Evolutionary conservation across 169 alveolate species (phyloP).

Genomic region (Eimeria tenella): DNA sequence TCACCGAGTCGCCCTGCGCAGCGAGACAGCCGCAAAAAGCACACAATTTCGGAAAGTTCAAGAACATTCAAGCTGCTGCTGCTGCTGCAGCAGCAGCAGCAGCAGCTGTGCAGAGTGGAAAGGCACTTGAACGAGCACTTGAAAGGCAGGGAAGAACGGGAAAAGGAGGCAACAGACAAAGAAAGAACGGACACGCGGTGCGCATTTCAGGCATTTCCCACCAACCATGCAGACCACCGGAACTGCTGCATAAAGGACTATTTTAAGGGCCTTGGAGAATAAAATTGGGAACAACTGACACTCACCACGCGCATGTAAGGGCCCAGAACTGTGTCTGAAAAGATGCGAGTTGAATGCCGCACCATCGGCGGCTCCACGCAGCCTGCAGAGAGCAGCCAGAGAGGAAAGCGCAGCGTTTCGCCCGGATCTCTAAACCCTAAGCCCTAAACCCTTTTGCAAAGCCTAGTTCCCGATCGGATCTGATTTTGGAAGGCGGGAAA

Average conservation of each 20-base stretch:
- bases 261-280: no score
- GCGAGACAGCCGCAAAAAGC: background rate
- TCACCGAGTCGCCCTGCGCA: slow-evolving; percentile 74
- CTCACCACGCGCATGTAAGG: slow-evolving; percentile 77
- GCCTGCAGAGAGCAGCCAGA: background rate
- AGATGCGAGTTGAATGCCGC: slow-evolving; percentile 63
- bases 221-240: background rate
- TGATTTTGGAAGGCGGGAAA: no score
- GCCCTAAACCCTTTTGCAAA: no score
- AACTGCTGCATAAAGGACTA: background rate
- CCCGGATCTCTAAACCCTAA: background rate
- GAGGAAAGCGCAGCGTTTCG: background rate
- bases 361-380: slow-evolving; percentile 70
- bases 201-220: background rate
- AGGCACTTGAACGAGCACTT: background rate
- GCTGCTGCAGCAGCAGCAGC: background rate
- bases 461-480: no score
- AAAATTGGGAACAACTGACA: background rate
- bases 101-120: no score
- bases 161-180: background rate
- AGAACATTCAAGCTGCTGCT: background rate
- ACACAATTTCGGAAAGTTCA: background rate
- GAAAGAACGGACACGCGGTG: background rate
- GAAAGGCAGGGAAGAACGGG: background rate
- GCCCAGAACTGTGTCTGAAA: slow-evolving; percentile 75